Evolutionary conservation across 257 asterid genomes (phyloP).

Genomic region (Haberlea rhodopensis): DNA sequence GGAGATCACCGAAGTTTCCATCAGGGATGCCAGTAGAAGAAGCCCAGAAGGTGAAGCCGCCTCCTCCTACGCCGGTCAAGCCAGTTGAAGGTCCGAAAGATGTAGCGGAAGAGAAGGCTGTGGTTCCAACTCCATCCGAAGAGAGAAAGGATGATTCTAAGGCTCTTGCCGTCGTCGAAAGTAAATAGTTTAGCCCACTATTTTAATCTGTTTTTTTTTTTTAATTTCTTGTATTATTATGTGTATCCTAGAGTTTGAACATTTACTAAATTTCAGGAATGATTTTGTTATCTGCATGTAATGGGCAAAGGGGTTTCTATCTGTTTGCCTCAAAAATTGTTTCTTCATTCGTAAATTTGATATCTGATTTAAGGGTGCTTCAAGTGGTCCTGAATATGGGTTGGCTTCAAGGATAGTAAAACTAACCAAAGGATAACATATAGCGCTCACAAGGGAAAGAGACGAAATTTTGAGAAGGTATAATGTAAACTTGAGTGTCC

Average conservation of each 20-base stretch:
- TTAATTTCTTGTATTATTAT: background rate
- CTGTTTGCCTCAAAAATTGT: background rate
- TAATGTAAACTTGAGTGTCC: background rate
- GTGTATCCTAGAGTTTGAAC: background rate
- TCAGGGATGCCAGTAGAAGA: background rate
- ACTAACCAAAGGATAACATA: background rate
- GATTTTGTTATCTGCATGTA: background rate
- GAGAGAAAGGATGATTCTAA: background rate
- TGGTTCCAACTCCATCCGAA: background rate
- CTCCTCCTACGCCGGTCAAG: background rate
- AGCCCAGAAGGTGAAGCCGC: background rate
- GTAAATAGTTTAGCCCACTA: background rate
- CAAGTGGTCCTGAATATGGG: no score
- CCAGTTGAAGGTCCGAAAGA: background rate
- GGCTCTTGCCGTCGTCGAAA: background rate
- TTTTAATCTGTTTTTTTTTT: background rate
- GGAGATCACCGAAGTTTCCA: background rate
- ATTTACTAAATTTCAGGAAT: background rate
- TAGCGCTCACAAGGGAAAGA: background rate
- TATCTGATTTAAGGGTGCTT: background rate
- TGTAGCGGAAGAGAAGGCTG: background rate
- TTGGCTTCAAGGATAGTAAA: no score
- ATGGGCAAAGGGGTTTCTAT: background rate
- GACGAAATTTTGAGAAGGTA: background rate
- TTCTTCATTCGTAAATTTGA: background rate